phyloP scores from a whole-genome alignment of 371 early-diverging fungal genomes.

The Zancudomyces culisetae region DNA sequence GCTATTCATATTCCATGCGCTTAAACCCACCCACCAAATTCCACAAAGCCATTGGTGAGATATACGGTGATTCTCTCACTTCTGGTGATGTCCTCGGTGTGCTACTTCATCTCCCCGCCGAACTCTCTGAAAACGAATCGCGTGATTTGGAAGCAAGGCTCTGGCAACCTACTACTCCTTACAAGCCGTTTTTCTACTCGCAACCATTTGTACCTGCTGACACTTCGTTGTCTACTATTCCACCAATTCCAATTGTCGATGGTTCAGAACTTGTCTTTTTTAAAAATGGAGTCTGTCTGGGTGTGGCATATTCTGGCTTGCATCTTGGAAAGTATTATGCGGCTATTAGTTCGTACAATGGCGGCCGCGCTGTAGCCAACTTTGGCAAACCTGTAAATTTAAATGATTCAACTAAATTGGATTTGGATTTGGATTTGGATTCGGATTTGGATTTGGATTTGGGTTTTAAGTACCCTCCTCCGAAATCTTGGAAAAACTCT shows the following conservation, averaged over 20 bases:
- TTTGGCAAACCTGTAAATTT: conserved; percentile 27
- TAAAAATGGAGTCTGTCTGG: conserved; percentile 36
- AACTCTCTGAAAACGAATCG: conserved; percentile 15
- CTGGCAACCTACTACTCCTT: conserved; percentile 21
- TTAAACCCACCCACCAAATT: conserved; percentile 35
- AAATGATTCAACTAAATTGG: not conserved
- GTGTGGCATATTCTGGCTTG: conserved; percentile 38
- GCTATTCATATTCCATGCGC: conserved; percentile 42
- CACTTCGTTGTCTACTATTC: not conserved
- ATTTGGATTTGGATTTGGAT: not conserved
- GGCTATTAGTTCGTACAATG: conserved; percentile 37
- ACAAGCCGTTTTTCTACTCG: conserved; percentile 20
- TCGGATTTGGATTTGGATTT: not conserved
- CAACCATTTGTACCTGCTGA: conserved; percentile 5
- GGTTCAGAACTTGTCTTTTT: conserved; percentile 35
- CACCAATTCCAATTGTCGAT: conserved; percentile 16
- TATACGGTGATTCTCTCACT: conserved; percentile 16
- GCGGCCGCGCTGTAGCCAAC: conserved; percentile 33
- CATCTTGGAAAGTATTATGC: conserved; percentile 48
- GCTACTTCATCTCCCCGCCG: conserved; percentile 32
- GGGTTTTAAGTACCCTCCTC: not conserved
- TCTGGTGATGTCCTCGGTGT: conserved; percentile 41
- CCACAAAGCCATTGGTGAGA: conserved; percentile 26
- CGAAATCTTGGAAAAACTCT: not conserved
- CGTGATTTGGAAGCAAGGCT: conserved; percentile 19